Evolutionary conservation across 768 basidiomycete species (phyloP).

Genomic region (Hericium coralloides): DNA sequence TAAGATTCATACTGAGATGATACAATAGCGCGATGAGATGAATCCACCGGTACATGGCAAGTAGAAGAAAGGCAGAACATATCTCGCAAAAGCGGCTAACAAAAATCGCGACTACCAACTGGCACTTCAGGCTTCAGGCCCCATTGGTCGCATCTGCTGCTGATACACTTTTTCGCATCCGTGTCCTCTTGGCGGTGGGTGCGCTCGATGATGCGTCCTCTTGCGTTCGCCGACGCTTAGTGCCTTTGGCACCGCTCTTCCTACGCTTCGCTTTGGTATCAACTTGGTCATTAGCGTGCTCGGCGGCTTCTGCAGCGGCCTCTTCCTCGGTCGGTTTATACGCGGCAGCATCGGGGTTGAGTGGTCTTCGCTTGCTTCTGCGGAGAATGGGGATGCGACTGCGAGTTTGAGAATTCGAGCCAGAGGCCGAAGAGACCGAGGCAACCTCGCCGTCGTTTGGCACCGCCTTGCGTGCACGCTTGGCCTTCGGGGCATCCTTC

Average conservation of each 20-base stretch:
- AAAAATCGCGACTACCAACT: too few relatives aligned
- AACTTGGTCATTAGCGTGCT: neutral
- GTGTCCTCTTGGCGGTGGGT: slow-evolving; percentile 10
- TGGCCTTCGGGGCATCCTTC: neutral
- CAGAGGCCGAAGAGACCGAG: neutral
- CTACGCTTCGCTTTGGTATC: neutral
- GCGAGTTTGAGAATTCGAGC: neutral
- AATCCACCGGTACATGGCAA: too few relatives aligned
- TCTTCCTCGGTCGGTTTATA: slow-evolving; percentile 12
- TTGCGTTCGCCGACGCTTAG: slow-evolving; percentile 12
- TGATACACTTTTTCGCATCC: slow-evolving; percentile 8
- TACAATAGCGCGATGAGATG: too few relatives aligned
- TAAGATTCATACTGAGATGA: too few relatives aligned
- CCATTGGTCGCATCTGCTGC: slow-evolving; percentile 1
- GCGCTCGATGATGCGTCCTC: slow-evolving; percentile 2
- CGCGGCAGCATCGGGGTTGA: slow-evolving; percentile 10
- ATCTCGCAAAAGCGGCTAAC: too few relatives aligned
- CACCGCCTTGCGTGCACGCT: slow-evolving; percentile 1
- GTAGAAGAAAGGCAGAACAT: too few relatives aligned
- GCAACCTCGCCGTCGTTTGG: neutral
- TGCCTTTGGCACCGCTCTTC: slow-evolving; percentile 2
- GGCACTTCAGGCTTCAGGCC: neutral
- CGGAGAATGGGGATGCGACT: neutral
- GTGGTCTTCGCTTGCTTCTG: slow-evolving; percentile 11
- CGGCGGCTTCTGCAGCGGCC: slow-evolving; percentile 1